Evolutionary conservation across 345 rosid genomes (phyloP).

Genomic region (Eucalyptus erythrocorys): DNA sequence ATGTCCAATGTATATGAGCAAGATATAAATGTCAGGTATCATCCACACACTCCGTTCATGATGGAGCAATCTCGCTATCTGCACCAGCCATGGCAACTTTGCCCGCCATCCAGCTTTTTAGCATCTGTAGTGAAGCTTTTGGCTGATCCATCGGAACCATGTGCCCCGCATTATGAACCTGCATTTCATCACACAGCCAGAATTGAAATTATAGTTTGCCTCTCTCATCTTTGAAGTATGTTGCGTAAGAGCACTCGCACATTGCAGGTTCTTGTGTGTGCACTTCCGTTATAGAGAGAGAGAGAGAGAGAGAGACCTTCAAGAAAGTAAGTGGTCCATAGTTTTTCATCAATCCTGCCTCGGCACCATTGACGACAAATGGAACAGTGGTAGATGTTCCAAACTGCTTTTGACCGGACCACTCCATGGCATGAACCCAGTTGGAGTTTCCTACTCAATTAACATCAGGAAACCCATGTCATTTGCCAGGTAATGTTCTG

Average conservation of each 20-base stretch:
- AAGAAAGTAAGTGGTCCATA: conserved; percentile 75
- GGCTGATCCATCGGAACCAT: conserved; percentile 99
- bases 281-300: not conserved
- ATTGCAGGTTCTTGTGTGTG: not conserved
- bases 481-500: not conserved
- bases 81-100: conserved; percentile 11
- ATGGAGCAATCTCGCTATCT: not conserved
- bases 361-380: conserved; percentile 43
- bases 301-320: conserved; percentile 23
- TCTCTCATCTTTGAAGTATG: not conserved
- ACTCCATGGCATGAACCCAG: conserved; percentile 77
- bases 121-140: conserved; percentile 71
- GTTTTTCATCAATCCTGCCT: conserved; percentile 60
- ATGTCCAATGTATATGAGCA: not conserved
- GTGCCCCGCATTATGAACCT: conserved; percentile 85
- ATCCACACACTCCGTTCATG: not conserved
- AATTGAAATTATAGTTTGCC: not conserved
- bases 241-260: not conserved
- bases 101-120: conserved; percentile 78
- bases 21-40: not conserved
- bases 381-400: conserved; percentile 33
- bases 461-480: not conserved
- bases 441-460: conserved; percentile 53
- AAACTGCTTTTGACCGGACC: conserved; percentile 65
- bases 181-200: not conserved